These are phyloP conservation scores for Detonula confervacea DNA, from an alignment of 352 stramenopile genomes.

Conservation along the genomic window DNA sequence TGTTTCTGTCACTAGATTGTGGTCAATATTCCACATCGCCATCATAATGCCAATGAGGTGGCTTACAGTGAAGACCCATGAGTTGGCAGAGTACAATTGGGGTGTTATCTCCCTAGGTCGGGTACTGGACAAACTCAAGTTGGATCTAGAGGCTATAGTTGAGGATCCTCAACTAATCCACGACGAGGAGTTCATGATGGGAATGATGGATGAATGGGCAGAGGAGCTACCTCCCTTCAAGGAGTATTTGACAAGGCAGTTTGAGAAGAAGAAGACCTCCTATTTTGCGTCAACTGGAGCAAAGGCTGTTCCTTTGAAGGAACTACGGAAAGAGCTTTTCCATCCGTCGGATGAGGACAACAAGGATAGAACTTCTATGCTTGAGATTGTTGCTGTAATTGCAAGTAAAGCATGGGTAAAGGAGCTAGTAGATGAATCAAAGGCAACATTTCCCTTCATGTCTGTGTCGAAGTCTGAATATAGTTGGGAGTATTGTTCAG, in stretches of 20 bases:
- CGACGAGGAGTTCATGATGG: conserved; percentile 26
- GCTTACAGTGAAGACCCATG: conserved; percentile 19
- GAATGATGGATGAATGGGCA: conserved; percentile 19
- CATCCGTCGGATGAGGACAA: conserved; percentile 16
- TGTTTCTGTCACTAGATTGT: conserved; percentile 21
- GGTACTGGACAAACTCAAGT: conserved; percentile 19
- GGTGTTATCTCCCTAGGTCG: conserved; percentile 1
- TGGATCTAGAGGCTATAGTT: conserved; percentile 15
- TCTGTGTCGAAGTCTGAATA: conserved; percentile 21
- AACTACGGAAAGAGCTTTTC: conserved; percentile 14
- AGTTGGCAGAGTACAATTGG: conserved; percentile 24
- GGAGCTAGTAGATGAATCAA: conserved; percentile 20
- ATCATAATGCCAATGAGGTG: conserved; percentile 21
- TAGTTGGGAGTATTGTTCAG: conserved; percentile 15
- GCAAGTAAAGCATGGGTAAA: conserved; percentile 5
- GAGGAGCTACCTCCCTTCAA: conserved; percentile 18
- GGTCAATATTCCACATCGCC: conserved; percentile 25
- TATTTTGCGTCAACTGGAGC: background rate
- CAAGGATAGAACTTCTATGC: conserved; percentile 6
- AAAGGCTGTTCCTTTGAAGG: conserved; percentile 18
- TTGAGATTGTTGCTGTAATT: conserved; percentile 14
- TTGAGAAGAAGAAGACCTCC: conserved; percentile 26
- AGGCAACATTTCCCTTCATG: conserved; percentile 21
- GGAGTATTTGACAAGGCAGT: conserved; percentile 17
- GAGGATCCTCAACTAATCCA: conserved; percentile 15